Evolutionary conservation across 352 stramenopile genomes (phyloP).

Genomic region (Peronospora belbahrii): DNA sequence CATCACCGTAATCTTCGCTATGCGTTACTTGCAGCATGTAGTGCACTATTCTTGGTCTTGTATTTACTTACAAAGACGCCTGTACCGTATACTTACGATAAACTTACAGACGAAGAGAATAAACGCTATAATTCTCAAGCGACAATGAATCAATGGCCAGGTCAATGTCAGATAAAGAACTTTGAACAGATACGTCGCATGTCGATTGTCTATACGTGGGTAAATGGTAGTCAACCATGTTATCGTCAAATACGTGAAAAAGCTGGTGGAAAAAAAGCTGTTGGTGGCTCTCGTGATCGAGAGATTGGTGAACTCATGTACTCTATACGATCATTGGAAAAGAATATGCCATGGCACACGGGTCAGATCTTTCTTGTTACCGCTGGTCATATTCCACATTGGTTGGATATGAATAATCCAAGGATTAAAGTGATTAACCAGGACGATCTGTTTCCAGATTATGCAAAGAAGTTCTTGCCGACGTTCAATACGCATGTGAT

Average conservation of each 20-base stretch:
- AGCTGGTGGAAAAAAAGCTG: conserved; percentile 55
- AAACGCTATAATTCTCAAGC: conserved; percentile 38
- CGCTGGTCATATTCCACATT: conserved; percentile 74
- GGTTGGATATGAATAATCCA: conserved; percentile 74
- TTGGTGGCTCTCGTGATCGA: conserved; percentile 74
- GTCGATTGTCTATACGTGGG: conserved; percentile 88
- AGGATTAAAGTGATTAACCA: conserved; percentile 85
- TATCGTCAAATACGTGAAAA: conserved; percentile 65
- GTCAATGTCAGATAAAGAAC: conserved; percentile 81
- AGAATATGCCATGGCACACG: conserved; percentile 78
- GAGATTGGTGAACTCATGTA: conserved; percentile 86
- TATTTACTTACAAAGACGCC: conserved; percentile 39
- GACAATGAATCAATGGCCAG: conserved; percentile 56
- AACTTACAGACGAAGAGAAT: conserved; percentile 44
- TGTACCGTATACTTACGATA: conserved; percentile 39
- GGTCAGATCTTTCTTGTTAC: conserved; percentile 82
- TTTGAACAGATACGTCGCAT: conserved; percentile 76
- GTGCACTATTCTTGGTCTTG: conserved; percentile 35
- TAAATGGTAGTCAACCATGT: conserved; percentile 82
- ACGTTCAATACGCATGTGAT: conserved; percentile 88
- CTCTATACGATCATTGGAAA: conserved; percentile 80
- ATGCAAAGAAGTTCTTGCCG: conserved; percentile 71
- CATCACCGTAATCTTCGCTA: conserved; percentile 57
- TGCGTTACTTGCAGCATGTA: conserved; percentile 35
- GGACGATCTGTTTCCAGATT: conserved; percentile 77